Evolutionary conservation across 352 stramenopile species (phyloP).

Genomic region (Blastocystis sp.): DNA sequence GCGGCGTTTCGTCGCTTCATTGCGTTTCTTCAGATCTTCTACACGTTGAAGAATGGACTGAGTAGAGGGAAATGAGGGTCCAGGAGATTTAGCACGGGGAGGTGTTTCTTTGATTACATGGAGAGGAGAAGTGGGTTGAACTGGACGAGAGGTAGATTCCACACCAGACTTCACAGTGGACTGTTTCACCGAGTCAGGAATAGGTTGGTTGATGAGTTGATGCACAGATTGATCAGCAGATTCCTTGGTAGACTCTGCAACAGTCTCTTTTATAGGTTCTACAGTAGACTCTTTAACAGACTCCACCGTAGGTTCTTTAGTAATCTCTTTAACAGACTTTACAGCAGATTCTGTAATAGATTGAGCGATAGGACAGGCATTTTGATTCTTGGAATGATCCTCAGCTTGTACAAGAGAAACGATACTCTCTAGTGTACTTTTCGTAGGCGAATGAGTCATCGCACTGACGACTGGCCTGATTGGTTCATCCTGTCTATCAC

Average conservation of each 20-base stretch:
- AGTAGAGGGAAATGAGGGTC: background rate
- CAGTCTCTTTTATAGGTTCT: background rate
- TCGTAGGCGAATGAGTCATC: no score
- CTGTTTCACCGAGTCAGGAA: background rate
- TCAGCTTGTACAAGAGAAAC: no score
- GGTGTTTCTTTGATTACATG: background rate
- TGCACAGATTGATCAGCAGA: background rate
- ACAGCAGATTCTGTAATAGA: background rate
- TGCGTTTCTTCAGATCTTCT: slow-evolving; percentile 46
- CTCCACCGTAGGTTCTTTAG: background rate
- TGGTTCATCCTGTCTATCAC: no score
- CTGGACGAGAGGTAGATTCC: background rate
- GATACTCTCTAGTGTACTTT: no score
- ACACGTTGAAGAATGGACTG: slow-evolving; percentile 34
- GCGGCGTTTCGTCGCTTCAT: background rate
- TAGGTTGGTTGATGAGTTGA: background rate
- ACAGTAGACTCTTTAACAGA: background rate
- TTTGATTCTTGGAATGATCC: no score
- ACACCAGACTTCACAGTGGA: background rate
- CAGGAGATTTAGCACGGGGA: background rate
- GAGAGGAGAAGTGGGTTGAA: background rate
- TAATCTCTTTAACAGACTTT: background rate
- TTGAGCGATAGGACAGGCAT: no score
- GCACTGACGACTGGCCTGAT: no score
- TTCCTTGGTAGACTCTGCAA: background rate